Evolutionary conservation across 2,329 filamentous ascomycete genomes (phyloP), one percentile per base, ranked within the genome.

Genomic region (Diaporthe humulicola): DNA sequence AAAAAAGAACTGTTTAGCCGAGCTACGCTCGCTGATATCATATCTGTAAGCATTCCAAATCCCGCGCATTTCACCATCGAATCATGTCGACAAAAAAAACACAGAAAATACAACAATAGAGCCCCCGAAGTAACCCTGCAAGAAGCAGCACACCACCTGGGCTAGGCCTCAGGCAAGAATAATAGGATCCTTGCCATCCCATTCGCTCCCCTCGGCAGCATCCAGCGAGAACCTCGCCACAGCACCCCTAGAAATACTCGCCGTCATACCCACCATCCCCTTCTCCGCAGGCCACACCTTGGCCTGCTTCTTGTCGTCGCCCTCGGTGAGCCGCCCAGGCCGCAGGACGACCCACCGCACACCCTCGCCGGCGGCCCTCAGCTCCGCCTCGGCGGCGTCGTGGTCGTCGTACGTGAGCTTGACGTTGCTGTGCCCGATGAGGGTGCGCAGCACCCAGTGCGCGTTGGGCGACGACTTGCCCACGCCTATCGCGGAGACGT

Each of bases 261-360:
- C 67, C 52, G 54, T 57, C 52, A 70, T 36, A 1, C 67, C 67
- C 38, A 70, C 67, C 67, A 58, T 70, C 8, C 67, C 67, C 28
- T 42, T 70, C 40, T 70, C 54, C 4, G 22, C 38, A 4, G 67
- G 52, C 54, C 67, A 58, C 36, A 57, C 52, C 28, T 36, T 70
- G 0, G 52, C 45, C 40, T 70, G 28, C 28, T 48, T 70, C 67
- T 58, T 58, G 22, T 58, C 52, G 9, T 70, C 54, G 4, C 52
- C 67, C 28, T 58, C 52, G 0, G 67, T 70, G 9, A 58, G 67
- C 28, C 67, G 25, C 28, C 67, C 67, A 9, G 67, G 67, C 6
- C 67, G 38, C 54, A 70, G 25, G 6, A 70, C 38, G 17, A 58
- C 54, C 54, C 52, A 58, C 19, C 36, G 36, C 10, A 58, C 52